These are phyloP conservation scores for Teunomyces pallodes DNA, from an alignment of 805 yeast species.

Conservation along the genomic window DNA sequence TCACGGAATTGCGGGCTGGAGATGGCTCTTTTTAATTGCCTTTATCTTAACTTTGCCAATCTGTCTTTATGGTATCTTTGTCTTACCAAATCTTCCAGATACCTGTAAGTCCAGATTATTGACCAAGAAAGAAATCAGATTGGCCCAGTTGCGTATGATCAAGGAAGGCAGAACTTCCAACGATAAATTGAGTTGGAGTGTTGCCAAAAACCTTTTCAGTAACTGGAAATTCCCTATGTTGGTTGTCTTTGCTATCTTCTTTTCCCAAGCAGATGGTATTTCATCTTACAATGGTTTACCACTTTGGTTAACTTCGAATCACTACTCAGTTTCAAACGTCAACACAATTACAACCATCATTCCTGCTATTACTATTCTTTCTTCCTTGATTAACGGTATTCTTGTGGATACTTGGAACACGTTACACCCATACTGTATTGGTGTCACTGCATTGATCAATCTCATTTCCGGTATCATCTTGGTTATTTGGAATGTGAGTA, in stretches of 20 bases:
- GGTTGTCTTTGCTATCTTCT: conserved; percentile 28
- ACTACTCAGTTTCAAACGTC: conserved; percentile 42
- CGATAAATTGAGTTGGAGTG: conserved; percentile 11
- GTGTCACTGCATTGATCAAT: conserved; percentile 11
- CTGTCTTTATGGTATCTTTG: conserved; percentile 8
- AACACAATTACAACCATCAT: conserved; percentile 53
- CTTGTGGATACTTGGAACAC: conserved; percentile 23
- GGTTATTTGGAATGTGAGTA: conserved; percentile 23
- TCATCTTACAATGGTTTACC: conserved; percentile 24
- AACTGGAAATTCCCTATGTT: conserved; percentile 15
- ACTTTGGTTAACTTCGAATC: conserved; percentile 13
- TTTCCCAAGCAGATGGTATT: conserved; percentile 31
- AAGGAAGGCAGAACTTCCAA: conserved; percentile 13
- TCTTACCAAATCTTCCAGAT: conserved; percentile 8
- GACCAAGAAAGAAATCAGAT: conserved; percentile 6
- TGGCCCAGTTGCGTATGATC: conserved; percentile 18
- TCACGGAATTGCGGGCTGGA: conserved; percentile 15
- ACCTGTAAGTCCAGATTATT: conserved; percentile 6
- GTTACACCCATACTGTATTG: conserved; percentile 16
- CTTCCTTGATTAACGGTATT: conserved; percentile 25
- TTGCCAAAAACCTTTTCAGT: conserved; percentile 37
- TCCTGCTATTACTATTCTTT: conserved; percentile 45
- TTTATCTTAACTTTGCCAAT: conserved; percentile 16
- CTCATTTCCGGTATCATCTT: conserved; percentile 18
- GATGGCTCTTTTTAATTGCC: conserved; percentile 17